These are phyloP conservation scores for Knoxdaviesia capensis DNA, from an alignment of 2,329 filamentous ascomycete genomes.

Conservation along the genomic window DNA sequence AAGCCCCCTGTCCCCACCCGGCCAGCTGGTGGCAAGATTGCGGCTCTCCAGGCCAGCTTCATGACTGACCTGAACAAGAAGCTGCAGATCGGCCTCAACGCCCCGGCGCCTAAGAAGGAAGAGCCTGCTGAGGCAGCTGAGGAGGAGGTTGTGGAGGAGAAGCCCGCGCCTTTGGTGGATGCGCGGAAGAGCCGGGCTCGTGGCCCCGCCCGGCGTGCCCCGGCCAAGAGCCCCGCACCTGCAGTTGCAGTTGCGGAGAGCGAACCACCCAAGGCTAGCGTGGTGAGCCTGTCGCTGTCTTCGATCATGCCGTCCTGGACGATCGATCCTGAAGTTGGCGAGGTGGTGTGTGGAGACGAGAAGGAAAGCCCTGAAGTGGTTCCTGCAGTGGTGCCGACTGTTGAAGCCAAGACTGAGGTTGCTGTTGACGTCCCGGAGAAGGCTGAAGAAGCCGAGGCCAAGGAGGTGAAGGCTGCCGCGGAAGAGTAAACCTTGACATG, in stretches of 20 bases:
- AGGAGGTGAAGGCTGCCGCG: slow-evolving; percentile 3
- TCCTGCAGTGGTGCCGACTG: not conserved
- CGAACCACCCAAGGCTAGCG: slow-evolving; percentile 8
- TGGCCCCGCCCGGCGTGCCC: slow-evolving; percentile 62
- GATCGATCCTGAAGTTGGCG: slow-evolving; percentile 16
- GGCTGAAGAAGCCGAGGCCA: slow-evolving; percentile 1
- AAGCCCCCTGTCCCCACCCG: slow-evolving; percentile 66
- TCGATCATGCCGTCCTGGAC: slow-evolving; percentile 27
- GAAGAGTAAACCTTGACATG: too few relatives aligned
- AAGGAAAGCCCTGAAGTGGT: not conserved
- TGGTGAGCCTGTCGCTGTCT: slow-evolving; percentile 24
- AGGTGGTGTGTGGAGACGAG: not conserved
- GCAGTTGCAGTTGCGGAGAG: slow-evolving; percentile 12
- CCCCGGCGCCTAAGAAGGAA: slow-evolving; percentile 51
- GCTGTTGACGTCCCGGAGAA: too few relatives aligned
- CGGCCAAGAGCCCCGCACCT: slow-evolving; percentile 26
- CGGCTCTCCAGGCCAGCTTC: slow-evolving; percentile 76
- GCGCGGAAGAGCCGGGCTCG: slow-evolving; percentile 79
- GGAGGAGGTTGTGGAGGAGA: slow-evolving; percentile 32
- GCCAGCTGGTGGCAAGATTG: slow-evolving; percentile 69
- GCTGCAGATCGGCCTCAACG: slow-evolving; percentile 67
- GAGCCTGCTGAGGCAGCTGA: slow-evolving; percentile 39
- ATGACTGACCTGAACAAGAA: slow-evolving; percentile 85
- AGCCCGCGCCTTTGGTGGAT: slow-evolving; percentile 49
- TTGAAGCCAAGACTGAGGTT: not conserved